phyloP scores from a whole-genome alignment of 225 moss, liverwort and hornwort genomes.

The Polytrichum commune region DNA sequence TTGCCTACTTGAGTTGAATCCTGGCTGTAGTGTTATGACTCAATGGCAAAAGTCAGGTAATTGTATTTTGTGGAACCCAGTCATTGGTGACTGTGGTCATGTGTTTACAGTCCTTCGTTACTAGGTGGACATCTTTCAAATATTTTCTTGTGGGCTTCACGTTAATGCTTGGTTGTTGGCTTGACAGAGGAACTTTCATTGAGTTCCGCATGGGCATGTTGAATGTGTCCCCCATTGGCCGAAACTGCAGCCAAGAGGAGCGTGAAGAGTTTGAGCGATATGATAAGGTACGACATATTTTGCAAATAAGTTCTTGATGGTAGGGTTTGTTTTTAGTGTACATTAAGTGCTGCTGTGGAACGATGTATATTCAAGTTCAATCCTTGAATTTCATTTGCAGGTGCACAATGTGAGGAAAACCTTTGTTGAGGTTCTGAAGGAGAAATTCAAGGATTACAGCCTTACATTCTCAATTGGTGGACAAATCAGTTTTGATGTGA shows the following conservation, averaged over 20 bases:
- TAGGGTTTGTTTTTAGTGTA: no score
- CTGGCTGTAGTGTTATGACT: no score
- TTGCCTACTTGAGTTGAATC: no score
- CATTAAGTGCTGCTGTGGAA: no score
- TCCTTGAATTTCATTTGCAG: constrained; percentile 17
- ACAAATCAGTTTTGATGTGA: constrained; percentile 88
- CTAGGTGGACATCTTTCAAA: no score
- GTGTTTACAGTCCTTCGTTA: no score
- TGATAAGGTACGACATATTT: constrained; percentile 51
- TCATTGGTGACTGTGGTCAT: no score
- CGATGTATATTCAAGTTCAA: no score
- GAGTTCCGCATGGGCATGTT: constrained; percentile 85
- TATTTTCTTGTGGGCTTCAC: no score
- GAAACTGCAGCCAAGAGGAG: constrained; percentile 78
- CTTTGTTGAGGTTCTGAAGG: constrained; percentile 54
- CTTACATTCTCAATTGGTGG: constrained; percentile 77
- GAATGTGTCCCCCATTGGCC: constrained; percentile 78
- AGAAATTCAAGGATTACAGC: constrained; percentile 55
- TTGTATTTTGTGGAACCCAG: no score
- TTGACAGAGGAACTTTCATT: constrained; percentile 72
- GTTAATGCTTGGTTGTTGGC: neutral
- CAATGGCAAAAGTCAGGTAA: no score
- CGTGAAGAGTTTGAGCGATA: constrained; percentile 77
- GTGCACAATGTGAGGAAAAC: constrained; percentile 65
- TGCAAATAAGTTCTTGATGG: neutral